phyloP scores from a whole-genome alignment of 73 alveolate genomes.

The Paramecium pentaurelia region DNA sequence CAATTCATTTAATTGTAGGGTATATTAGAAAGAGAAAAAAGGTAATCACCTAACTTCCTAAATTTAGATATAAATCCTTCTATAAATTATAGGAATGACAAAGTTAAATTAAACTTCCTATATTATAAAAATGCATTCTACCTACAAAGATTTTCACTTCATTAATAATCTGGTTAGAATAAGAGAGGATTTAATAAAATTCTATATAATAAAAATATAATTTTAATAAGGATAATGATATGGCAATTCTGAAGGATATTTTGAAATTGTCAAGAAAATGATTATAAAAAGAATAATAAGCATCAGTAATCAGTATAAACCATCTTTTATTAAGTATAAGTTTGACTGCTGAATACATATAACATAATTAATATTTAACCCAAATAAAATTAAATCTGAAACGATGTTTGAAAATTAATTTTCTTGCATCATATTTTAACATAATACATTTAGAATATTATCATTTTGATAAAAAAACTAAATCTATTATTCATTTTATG shows the following conservation, averaged over 20 bases:
- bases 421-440: background rate
- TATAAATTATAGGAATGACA: too few species aligned
- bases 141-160: too few species aligned
- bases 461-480: too few species aligned
- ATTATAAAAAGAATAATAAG: background rate
- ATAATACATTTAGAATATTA: too few species aligned
- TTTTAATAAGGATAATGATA: background rate
- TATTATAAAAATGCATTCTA: too few species aligned
- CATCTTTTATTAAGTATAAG: constrained; percentile 1
- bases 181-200: too few species aligned
- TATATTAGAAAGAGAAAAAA: too few species aligned
- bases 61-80: too few species aligned
- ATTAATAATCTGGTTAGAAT: too few species aligned
- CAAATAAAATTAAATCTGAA: background rate
- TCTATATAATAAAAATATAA: background rate
- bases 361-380: constrained; percentile 3
- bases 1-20: background rate
- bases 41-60: too few species aligned
- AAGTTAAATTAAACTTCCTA: too few species aligned
- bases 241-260: constrained; percentile 26
- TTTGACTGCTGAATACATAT: background rate
- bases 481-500: background rate
- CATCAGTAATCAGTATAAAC: background rate
- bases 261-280: background rate
- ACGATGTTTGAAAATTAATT: constrained; percentile 9